These are phyloP conservation scores for Teunomyces tritomae DNA, from an alignment of 805 yeast species.

Conservation along the genomic window DNA sequence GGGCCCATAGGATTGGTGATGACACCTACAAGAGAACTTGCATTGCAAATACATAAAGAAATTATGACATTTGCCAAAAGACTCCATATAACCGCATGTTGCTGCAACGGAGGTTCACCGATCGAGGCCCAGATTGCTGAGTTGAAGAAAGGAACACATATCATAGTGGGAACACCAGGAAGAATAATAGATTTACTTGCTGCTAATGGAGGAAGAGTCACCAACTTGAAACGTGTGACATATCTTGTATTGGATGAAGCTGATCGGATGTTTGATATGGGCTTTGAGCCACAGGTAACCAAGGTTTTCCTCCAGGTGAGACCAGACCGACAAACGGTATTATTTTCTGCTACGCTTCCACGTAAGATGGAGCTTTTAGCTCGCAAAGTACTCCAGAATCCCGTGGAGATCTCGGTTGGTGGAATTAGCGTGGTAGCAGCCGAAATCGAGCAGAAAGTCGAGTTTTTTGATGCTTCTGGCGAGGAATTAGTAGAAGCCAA, in stretches of 20 bases:
- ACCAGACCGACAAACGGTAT: conserved; percentile 83
- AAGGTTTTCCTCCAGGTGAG: conserved; percentile 74
- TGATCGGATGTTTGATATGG: conserved; percentile 94
- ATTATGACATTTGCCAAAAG: conserved; percentile 54
- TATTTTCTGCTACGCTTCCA: conserved; percentile 95
- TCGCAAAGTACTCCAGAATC: conserved; percentile 54
- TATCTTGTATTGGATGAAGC: conserved; percentile 94
- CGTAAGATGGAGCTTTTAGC: conserved; percentile 75
- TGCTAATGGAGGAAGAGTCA: conserved; percentile 75
- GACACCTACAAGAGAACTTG: conserved; percentile 92
- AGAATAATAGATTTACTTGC: conserved; percentile 84
- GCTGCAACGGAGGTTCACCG: conserved; percentile 91
- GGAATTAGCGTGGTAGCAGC: conserved; percentile 77
- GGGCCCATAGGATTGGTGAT: conserved; percentile 80
- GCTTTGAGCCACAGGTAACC: conserved; percentile 93
- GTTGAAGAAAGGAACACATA: conserved; percentile 71
- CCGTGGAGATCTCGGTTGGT: conserved; percentile 78
- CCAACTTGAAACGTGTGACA: conserved; percentile 65
- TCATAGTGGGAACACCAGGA: conserved; percentile 94
- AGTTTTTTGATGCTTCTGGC: conserved; percentile 48
- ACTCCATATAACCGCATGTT: conserved; percentile 53
- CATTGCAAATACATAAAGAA: conserved; percentile 76
- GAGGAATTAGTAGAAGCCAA: conserved; percentile 37
- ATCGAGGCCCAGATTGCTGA: conserved; percentile 79
- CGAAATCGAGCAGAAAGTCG: conserved; percentile 72